Conservation (phyloP, 345 rosid species). For the Stellera chamaejasme region DNA sequence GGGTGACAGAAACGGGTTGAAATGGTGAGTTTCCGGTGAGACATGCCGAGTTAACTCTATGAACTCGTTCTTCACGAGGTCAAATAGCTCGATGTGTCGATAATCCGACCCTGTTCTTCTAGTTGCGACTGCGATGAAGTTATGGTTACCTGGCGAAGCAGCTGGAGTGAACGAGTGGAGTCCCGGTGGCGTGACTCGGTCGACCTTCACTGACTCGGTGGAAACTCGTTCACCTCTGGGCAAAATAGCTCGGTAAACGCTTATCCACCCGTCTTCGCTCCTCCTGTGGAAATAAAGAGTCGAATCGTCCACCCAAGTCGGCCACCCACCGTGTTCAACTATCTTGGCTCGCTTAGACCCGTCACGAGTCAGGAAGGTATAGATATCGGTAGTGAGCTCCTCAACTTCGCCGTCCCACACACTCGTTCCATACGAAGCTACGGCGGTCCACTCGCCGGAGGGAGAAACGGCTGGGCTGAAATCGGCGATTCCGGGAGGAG, state of each 20-base stretch:
- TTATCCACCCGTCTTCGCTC: slow-evolving; percentile 69
- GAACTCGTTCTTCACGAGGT: slow-evolving; percentile 42
- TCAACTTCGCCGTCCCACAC: slow-evolving; percentile 79
- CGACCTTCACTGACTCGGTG: slow-evolving; percentile 32
- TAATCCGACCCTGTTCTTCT: slow-evolving; percentile 48
- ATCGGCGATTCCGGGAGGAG: slow-evolving; percentile 64
- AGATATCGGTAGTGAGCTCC: slow-evolving; percentile 68
- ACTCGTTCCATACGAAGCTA: slow-evolving; percentile 59
- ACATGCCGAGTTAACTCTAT: slow-evolving; percentile 59
- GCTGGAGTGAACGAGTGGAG: slow-evolving; percentile 94
- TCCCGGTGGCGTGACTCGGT: slow-evolving; percentile 74
- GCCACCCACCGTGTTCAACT: slow-evolving; percentile 87
- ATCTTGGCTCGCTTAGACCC: slow-evolving; percentile 65
- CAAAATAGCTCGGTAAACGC: slow-evolving; percentile 51
- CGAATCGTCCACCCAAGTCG: slow-evolving; percentile 73
- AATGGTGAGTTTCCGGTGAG: slow-evolving; percentile 62
- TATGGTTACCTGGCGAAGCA: slow-evolving; percentile 60
- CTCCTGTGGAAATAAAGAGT: slow-evolving; percentile 68
- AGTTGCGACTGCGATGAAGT: slow-evolving; percentile 74
- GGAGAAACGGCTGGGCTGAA: slow-evolving; percentile 86
- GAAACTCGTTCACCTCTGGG: slow-evolving; percentile 27
- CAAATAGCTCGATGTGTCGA: slow-evolving; percentile 78
- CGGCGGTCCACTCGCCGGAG: slow-evolving; percentile 60
- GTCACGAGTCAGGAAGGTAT: slow-evolving; percentile 63
- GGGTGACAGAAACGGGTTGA: slow-evolving; percentile 79